phyloP scores from a whole-genome alignment of 2,329 filamentous ascomycete species.

The Claviceps quebecensis region DNA sequence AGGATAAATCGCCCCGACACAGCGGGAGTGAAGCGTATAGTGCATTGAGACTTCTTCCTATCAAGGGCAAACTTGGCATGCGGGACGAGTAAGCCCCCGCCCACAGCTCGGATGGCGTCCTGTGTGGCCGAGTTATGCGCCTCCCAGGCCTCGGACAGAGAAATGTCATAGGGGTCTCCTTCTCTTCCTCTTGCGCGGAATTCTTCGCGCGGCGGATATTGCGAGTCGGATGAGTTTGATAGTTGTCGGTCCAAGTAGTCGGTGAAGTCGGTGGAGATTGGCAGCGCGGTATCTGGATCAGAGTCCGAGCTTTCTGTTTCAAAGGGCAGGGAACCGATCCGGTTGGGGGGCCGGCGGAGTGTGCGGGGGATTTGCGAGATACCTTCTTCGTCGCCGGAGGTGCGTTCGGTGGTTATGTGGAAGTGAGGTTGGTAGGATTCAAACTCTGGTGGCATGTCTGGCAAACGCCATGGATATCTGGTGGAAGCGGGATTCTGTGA shows the following conservation, averaged over 20 bases:
- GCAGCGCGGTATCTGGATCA: constrained; percentile 14
- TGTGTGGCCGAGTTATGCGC: constrained; percentile 39
- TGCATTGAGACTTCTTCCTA: constrained; percentile 69
- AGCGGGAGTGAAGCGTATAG: constrained; percentile 71
- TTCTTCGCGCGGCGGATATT: neutral
- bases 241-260: constrained; percentile 12
- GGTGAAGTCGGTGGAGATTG: constrained; percentile 15
- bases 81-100: constrained; percentile 50
- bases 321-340: constrained; percentile 41
- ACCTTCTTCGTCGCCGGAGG: constrained; percentile 45
- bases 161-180: constrained; percentile 6
- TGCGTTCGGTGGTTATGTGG: constrained; percentile 44
- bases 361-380: constrained; percentile 12
- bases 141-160: constrained; percentile 25
- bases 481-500: constrained; percentile 25
- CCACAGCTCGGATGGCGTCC: constrained; percentile 41
- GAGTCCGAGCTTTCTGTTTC: constrained; percentile 31
- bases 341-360: constrained; percentile 31
- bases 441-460: constrained; percentile 45
- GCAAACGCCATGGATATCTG: constrained; percentile 31
- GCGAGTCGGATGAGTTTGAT: constrained; percentile 11
- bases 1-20: constrained; percentile 73
- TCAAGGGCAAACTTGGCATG: constrained; percentile 76
- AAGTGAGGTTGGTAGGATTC: constrained; percentile 33
- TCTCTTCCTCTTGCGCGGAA: neutral